Evolutionary conservation across 225 moss, liverwort and hornwort genomes (phyloP).

Genomic region (Bryoerythrophyllum caledonicum): DNA sequence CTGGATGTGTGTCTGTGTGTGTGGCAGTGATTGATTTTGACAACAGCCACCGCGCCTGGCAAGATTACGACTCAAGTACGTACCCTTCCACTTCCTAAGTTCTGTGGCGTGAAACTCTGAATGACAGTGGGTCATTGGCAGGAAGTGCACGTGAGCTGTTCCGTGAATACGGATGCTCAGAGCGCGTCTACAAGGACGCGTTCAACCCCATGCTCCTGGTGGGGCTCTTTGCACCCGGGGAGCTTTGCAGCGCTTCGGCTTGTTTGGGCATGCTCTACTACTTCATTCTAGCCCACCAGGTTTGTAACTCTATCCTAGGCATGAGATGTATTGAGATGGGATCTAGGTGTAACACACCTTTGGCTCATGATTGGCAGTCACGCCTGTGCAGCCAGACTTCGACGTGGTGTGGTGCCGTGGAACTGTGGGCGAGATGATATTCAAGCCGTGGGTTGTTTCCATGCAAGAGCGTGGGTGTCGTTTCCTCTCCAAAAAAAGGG

Average conservation of each 20-base stretch:
- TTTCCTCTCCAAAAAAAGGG: slow-evolving; percentile 73
- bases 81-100: neutral
- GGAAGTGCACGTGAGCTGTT: slow-evolving; percentile 98
- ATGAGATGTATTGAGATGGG: too few relatives aligned
- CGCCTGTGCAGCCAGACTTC: slow-evolving; percentile 82
- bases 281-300: slow-evolving; percentile 98
- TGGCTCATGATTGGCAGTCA: slow-evolving; percentile 9
- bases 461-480: slow-evolving; percentile 61
- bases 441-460: slow-evolving; percentile 78
- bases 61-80: slow-evolving; percentile 82
- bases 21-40: slow-evolving; percentile 91
- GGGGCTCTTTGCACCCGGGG: slow-evolving; percentile 91
- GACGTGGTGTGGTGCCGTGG: slow-evolving; percentile 99
- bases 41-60: slow-evolving; percentile 87
- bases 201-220: slow-evolving; percentile 98
- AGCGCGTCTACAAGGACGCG: slow-evolving; percentile 89
- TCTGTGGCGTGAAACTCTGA: neutral
- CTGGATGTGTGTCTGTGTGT: slow-evolving; percentile 9
- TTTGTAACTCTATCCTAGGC: slow-evolving; percentile 18
- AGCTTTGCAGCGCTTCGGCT: slow-evolving; percentile 94
- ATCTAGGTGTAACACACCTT: neutral
- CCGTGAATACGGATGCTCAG: slow-evolving; percentile 90
- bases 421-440: slow-evolving; percentile 94
- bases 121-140: slow-evolving; percentile 29
- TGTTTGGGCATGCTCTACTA: slow-evolving; percentile 98